Evolutionary conservation across 371 early-diverging fungal genomes (phyloP), one percentile per base, ranked within the genome.

Genomic region (Mortierella sp.): DNA sequence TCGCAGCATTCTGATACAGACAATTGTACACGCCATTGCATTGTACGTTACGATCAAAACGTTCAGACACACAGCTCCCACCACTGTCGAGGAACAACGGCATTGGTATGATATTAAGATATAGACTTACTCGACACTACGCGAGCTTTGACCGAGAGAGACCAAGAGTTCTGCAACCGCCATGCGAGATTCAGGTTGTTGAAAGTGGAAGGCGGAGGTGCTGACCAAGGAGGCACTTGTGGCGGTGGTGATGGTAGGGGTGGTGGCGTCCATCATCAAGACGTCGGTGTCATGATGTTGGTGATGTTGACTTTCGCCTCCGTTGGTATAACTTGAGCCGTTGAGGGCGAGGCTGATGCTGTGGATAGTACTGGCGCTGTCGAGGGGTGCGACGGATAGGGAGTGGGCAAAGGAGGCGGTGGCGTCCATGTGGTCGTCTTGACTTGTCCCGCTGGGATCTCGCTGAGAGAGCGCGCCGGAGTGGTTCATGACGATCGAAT

Each of bases 101-200:
- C 21, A 18, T 18, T n/a, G 27, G 27, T 63, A 18, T 6, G 18
- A 49, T 46, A 51, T 41, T 41, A 43, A 5, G 32, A 27, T 12
- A n/a, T 4, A 27, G 10, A 35, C 56, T 73, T 72, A 78, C 78
- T 65, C 60, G 8, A 68, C 29, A 32, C 49, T 49, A 43, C 65
- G 75, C n/a, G 76, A 72, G 27, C 72, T 81, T 41, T 81, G 81
- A 29, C 75, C 65, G 24, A 83, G 76, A 4, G 83, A 83, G 74
- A 83, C 83, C 38, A 83, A 72, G 24, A 83, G 76, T 51, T 83
- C 83, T 29, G 83, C 83, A 5, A 79, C 76, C 2, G 83, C 83
- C 83, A 83, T 79, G 24, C 74, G 83, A 29, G 76, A 60, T 76
- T 79, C 83, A 14, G 83, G 79, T 35, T 79, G 79, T 56, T 68